phyloP scores from a whole-genome alignment of 768 basidiomycete genomes.

The Podaxis carcinomalis region DNA sequence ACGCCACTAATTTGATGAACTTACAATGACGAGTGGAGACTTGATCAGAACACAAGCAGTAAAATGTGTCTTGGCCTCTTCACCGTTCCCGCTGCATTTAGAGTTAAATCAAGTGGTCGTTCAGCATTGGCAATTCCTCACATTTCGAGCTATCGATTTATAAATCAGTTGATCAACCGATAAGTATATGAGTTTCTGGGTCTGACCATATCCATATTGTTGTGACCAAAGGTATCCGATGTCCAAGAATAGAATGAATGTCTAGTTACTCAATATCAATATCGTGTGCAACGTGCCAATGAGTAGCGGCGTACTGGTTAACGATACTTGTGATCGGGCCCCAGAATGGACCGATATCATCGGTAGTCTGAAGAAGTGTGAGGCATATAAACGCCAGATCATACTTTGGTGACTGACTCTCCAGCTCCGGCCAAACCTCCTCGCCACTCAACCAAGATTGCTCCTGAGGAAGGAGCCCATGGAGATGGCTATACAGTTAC shows the following conservation, averaged over 20 bases:
- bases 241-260: slow-evolving; percentile 63
- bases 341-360: slow-evolving; percentile 51
- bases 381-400: not conserved
- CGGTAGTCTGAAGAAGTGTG: slow-evolving; percentile 35
- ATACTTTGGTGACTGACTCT: slow-evolving; percentile 33
- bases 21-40: slow-evolving; percentile 55
- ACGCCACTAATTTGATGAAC: slow-evolving; percentile 2
- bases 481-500: slow-evolving; percentile 21
- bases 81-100: not conserved
- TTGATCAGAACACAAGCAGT: slow-evolving; percentile 72
- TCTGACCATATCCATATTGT: slow-evolving; percentile 64
- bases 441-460: slow-evolving; percentile 64
- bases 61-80: slow-evolving; percentile 67
- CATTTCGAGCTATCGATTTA: slow-evolving; percentile 47
- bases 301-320: slow-evolving; percentile 39
- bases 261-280: slow-evolving; percentile 23
- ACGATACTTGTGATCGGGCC: slow-evolving; percentile 46
- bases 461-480: slow-evolving; percentile 27
- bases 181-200: not conserved
- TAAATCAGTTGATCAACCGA: not conserved
- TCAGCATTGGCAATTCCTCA: slow-evolving; percentile 19
- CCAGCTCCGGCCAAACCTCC: slow-evolving; percentile 61
- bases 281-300: not conserved
- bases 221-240: slow-evolving; percentile 63
- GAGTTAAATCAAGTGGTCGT: not conserved